phyloP scores from a whole-genome alignment of 371 early-diverging fungal genomes.

The Lichtheimia ornata region DNA sequence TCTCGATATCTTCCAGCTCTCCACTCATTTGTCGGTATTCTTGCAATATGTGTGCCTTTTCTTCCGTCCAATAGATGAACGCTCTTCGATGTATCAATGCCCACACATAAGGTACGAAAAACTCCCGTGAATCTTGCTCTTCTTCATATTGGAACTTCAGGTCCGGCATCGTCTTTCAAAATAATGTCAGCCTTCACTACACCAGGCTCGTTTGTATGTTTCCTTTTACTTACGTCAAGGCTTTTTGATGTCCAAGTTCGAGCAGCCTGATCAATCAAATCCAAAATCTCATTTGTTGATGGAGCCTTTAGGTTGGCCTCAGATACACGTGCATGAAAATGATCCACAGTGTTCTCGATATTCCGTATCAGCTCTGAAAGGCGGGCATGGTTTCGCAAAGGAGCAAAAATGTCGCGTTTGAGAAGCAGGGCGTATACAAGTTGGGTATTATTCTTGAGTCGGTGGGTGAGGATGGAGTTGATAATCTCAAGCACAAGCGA shows the following conservation, averaged over 20 bases:
- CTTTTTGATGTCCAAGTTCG: constrained; percentile 69
- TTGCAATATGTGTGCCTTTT: constrained; percentile 58
- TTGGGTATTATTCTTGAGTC: constrained; percentile 69
- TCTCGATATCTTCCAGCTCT: constrained; percentile 12
- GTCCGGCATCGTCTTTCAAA: constrained; percentile 45
- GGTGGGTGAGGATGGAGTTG: constrained; percentile 64
- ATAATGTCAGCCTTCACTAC: neutral
- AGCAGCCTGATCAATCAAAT: constrained; percentile 64
- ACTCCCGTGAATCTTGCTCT: constrained; percentile 59
- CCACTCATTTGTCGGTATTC: constrained; percentile 35
- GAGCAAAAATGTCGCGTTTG: constrained; percentile 66
- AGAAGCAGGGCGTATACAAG: constrained; percentile 75
- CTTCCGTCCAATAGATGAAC: constrained; percentile 73
- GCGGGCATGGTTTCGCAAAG: constrained; percentile 52
- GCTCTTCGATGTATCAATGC: constrained; percentile 56
- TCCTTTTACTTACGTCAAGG: constrained; percentile 44
- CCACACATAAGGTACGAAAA: constrained; percentile 79
- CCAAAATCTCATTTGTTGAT: constrained; percentile 65
- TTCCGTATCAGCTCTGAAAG: constrained; percentile 65
- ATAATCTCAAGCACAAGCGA: constrained; percentile 70
- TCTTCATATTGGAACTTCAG: constrained; percentile 73
- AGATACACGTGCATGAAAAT: constrained; percentile 63
- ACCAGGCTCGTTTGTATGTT: neutral
- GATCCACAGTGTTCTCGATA: constrained; percentile 63
- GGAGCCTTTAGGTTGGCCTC: constrained; percentile 71